These are phyloP conservation scores for Tetradesmus lagerheimii DNA, from an alignment of 139 green algal species.

Conservation along the genomic window DNA sequence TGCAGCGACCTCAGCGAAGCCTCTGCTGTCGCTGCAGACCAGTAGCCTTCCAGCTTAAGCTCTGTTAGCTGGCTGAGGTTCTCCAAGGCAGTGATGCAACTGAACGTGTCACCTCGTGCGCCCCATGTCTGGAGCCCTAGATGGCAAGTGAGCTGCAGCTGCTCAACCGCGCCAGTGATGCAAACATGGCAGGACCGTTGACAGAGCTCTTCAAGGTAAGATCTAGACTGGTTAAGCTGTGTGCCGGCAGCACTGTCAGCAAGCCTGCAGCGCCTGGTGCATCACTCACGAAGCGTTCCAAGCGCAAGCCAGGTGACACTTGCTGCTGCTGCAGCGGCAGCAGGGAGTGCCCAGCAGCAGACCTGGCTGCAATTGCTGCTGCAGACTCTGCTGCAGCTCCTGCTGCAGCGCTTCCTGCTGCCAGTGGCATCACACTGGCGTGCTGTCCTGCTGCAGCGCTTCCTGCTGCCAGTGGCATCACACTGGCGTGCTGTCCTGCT, in stretches of 20 bases:
- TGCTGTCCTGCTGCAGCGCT: background rate
- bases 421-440: background rate
- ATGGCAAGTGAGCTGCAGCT: background rate
- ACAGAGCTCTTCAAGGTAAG: background rate
- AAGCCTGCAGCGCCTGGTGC: background rate
- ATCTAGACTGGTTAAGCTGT: background rate
- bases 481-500: background rate
- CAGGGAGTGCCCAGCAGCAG: background rate
- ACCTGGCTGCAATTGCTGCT: background rate
- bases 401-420: background rate
- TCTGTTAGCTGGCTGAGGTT: background rate
- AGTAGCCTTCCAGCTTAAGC: background rate
- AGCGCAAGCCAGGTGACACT: background rate
- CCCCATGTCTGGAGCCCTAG: too few relatives aligned
- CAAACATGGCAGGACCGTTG: background rate
- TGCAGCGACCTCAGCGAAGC: background rate
- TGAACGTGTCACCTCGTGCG: too few relatives aligned
- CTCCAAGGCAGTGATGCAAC: background rate
- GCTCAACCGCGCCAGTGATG: background rate
- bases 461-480: background rate
- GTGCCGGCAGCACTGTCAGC: background rate
- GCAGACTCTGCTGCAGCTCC: background rate
- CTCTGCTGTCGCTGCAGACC: background rate
- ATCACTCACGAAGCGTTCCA: background rate
- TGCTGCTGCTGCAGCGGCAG: background rate